A percentile compares a stretch with the other conserved stretches of the same genome.
phyloP scores from a whole-genome alignment of 257 asterid species.

The Lithospermum erythrorhizon region DNA sequence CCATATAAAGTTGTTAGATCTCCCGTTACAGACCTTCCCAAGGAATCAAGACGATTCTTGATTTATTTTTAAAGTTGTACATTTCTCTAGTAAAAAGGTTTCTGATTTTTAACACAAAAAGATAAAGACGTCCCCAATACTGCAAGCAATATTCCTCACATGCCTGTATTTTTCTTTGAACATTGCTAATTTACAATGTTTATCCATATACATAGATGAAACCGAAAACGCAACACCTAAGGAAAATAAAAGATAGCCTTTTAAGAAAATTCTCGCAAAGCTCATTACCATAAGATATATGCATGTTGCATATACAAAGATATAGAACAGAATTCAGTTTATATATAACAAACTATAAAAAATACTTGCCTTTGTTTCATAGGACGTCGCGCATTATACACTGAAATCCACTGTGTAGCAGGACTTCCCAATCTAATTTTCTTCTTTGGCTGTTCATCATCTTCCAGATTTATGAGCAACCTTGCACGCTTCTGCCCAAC shows the following conservation, averaged over 20 bases:
- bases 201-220: not conserved
- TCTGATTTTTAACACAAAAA: too few species aligned
- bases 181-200: not conserved
- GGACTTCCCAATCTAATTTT: not conserved
- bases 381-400: not conserved
- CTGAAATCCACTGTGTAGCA: not conserved
- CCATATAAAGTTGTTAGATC: not conserved
- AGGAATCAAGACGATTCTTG: not conserved
- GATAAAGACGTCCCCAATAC: not conserved
- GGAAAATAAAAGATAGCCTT: not conserved
- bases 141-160: not conserved
- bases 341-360: not conserved
- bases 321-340: not conserved
- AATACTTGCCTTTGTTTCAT: not conserved
- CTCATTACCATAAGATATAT: not conserved
- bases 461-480: not conserved
- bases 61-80: too few species aligned
- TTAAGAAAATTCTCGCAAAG: too few species aligned
- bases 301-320: too few species aligned
- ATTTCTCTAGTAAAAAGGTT: not conserved
- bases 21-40: not conserved
- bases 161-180: not conserved
- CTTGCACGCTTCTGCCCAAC: not conserved
- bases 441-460: not conserved
- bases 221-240: not conserved